These are phyloP conservation scores for Eremothecium sinecaudum DNA, from an alignment of 1,139 yeast genomes.

Conservation along the genomic window DNA sequence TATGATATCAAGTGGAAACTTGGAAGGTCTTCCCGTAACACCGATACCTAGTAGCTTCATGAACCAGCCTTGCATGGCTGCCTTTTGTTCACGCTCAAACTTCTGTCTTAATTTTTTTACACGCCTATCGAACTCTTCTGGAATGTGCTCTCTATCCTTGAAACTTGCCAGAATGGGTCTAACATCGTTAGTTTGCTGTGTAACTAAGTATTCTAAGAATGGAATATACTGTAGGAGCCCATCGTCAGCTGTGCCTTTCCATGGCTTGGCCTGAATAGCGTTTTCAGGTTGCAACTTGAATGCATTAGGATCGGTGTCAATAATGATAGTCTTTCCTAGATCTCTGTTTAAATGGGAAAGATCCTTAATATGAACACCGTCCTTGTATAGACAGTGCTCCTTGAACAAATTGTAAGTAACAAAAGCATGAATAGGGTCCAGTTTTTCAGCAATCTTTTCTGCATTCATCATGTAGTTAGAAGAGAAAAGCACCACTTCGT, in stretches of 20 bases:
- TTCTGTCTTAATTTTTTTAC: constrained; percentile 64
- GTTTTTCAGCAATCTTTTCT: constrained; percentile 73
- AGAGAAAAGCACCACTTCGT: constrained; percentile 86
- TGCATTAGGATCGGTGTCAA: constrained; percentile 70
- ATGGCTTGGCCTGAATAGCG: constrained; percentile 69
- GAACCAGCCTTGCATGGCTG: constrained; percentile 43
- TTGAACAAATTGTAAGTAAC: constrained; percentile 80
- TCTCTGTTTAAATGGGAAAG: constrained; percentile 86
- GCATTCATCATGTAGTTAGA: constrained; percentile 79
- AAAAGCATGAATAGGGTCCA: constrained; percentile 88
- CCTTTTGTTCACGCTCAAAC: constrained; percentile 60
- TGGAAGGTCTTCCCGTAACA: constrained; percentile 47
- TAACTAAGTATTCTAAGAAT: constrained; percentile 87
- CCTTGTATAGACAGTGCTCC: constrained; percentile 79
- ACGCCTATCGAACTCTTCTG: constrained; percentile 73
- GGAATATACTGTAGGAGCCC: constrained; percentile 74
- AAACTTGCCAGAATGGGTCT: constrained; percentile 78
- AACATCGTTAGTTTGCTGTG: constrained; percentile 82
- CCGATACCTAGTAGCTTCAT: constrained; percentile 57
- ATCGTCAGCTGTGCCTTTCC: constrained; percentile 85
- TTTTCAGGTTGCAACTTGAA: constrained; percentile 85
- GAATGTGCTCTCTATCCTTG: constrained; percentile 47
- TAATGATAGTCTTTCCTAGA: constrained; percentile 62
- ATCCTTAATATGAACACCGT: constrained; percentile 80
- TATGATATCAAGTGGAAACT: constrained; percentile 83